These are phyloP conservation scores for Coniochaeta sp. DNA, from an alignment of 2,329 filamentous ascomycete species.

Conservation along the genomic window DNA sequence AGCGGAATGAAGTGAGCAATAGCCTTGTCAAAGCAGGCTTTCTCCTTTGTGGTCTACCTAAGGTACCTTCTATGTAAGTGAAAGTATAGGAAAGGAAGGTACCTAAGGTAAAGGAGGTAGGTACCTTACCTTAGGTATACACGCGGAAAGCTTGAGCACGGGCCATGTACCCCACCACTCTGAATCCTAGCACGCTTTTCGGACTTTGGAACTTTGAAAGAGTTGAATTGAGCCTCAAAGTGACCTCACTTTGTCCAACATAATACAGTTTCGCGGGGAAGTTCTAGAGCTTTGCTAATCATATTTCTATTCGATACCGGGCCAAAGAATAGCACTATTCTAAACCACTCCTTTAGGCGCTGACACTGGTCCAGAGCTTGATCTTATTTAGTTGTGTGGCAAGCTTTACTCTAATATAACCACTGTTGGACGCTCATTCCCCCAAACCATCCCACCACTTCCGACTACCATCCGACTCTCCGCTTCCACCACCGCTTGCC, in stretches of 20 bases:
- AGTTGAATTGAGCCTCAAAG: neutral
- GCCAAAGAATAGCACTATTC: neutral
- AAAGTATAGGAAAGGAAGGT: too few relatives aligned
- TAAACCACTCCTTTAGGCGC: neutral
- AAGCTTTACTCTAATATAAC: too few relatives aligned
- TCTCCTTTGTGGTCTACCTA: neutral
- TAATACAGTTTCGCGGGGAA: neutral
- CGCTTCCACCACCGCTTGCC: neutral
- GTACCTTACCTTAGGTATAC: too few relatives aligned
- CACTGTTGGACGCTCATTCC: conserved; percentile 8
- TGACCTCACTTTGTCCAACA: neutral
- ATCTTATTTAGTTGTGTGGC: too few relatives aligned
- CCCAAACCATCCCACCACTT: neutral
- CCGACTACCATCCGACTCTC: neutral
- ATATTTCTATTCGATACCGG: neutral
- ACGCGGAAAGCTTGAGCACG: neutral
- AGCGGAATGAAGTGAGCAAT: too few relatives aligned
- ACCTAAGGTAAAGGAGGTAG: too few relatives aligned
- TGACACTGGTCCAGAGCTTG: neutral
- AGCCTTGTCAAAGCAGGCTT: too few relatives aligned
- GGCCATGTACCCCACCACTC: neutral
- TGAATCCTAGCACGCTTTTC: neutral
- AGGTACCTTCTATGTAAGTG: too few relatives aligned
- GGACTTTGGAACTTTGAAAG: neutral
- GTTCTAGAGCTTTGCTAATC: neutral